phyloP scores from a whole-genome alignment of 2,329 filamentous ascomycete species.

The Chrysoporthe puriensis region DNA sequence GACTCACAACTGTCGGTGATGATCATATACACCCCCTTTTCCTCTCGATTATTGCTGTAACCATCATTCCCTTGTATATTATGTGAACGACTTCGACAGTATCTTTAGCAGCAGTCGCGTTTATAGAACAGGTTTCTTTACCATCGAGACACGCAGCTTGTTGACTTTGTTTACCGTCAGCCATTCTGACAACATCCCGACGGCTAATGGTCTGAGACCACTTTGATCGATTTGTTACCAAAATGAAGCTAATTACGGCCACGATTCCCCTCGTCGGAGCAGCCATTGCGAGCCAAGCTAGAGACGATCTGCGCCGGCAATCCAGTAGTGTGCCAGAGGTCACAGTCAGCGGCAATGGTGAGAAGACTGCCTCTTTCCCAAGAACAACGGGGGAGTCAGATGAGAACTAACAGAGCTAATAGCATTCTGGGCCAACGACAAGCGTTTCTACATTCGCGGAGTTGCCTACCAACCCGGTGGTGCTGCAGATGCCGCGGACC shows the following conservation, averaged over 20 bases:
- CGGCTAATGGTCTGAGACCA: not conserved
- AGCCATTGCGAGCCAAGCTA: constrained; percentile 8
- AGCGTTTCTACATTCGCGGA: constrained; percentile 63
- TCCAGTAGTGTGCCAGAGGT: constrained; percentile 19
- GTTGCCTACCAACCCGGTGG: constrained; percentile 68
- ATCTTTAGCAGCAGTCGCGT: not conserved
- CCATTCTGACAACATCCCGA: not conserved
- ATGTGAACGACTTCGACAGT: not conserved
- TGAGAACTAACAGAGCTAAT: not conserved
- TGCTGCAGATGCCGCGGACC: constrained; percentile 62
- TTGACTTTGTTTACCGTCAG: constrained; percentile 1
- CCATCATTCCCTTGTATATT: not conserved
- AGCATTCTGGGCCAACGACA: constrained; percentile 59
- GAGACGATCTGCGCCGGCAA: constrained; percentile 6
- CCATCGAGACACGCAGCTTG: not conserved
- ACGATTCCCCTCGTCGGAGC: constrained; percentile 9
- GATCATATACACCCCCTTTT: constrained; percentile 6
- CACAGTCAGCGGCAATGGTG: constrained; percentile 24
- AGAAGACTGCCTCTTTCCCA: not conserved
- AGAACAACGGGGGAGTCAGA: not conserved
- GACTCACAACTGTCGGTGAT: not conserved
- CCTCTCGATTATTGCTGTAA: not conserved
- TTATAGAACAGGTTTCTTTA: not conserved
- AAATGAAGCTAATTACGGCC: constrained; percentile 18
- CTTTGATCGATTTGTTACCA: not conserved